Evolutionary conservation across 805 yeast genomes (phyloP).

Genomic region (Candida easanensis): DNA sequence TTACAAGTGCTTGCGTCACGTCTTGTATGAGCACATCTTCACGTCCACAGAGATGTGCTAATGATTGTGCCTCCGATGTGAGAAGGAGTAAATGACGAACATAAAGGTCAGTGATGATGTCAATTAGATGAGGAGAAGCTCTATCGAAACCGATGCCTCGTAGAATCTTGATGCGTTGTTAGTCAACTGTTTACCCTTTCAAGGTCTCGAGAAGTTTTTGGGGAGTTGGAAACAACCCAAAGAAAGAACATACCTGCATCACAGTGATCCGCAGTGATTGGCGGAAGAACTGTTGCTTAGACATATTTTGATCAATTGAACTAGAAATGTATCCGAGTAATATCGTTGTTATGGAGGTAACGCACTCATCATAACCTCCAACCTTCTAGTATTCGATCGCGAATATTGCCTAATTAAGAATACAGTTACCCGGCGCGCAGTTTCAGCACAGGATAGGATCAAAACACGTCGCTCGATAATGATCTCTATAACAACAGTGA

Average conservation of each 20-base stretch:
- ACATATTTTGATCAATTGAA: slow-evolving; percentile 16
- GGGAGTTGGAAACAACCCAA: too few species aligned
- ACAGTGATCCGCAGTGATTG: slow-evolving; percentile 47
- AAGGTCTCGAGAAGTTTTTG: too few species aligned
- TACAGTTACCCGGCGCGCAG: slow-evolving; percentile 1
- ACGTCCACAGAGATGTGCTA: slow-evolving; percentile 47
- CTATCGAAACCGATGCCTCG: slow-evolving; percentile 83
- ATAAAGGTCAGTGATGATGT: slow-evolving; percentile 74
- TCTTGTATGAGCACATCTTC: slow-evolving; percentile 59
- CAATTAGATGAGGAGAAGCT: slow-evolving; percentile 67
- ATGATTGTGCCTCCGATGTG: slow-evolving; percentile 44
- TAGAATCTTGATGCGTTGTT: slow-evolving; percentile 42
- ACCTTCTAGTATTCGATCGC: too few species aligned
- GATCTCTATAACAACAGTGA: too few species aligned
- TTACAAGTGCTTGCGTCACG: slow-evolving; percentile 64
- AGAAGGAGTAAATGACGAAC: slow-evolving; percentile 59
- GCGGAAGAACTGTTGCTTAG: slow-evolving; percentile 41
- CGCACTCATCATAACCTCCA: too few species aligned
- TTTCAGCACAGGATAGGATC: neutral
- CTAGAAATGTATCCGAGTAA: too few species aligned
- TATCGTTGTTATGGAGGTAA: neutral
- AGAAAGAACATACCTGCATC: slow-evolving; percentile 37
- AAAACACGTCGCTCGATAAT: slow-evolving; percentile 12
- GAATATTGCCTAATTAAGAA: slow-evolving; percentile 1
- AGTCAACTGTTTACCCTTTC: too few species aligned